These are phyloP conservation scores for Pistacia vera DNA, from an alignment of 345 rosid species.

Conservation along the genomic window DNA sequence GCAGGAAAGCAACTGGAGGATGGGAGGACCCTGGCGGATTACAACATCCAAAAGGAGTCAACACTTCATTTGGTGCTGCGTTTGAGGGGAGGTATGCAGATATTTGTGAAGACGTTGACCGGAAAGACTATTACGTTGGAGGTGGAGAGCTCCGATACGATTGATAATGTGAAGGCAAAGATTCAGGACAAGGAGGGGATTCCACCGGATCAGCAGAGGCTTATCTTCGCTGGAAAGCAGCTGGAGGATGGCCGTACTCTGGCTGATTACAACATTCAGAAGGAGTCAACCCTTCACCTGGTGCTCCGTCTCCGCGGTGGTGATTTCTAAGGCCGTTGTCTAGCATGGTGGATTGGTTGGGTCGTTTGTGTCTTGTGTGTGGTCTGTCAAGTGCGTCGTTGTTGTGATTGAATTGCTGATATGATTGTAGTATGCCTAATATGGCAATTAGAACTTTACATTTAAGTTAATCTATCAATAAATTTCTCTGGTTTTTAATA, in stretches of 20 bases:
- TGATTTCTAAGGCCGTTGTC: not conserved
- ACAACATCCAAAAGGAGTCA: conserved; percentile 22
- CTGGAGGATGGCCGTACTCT: conserved; percentile 11
- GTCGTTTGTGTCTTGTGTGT: not conserved
- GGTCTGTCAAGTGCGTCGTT: not conserved
- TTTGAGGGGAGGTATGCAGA: conserved; percentile 10
- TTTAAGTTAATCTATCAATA: not conserved
- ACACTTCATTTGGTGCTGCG: conserved; percentile 15
- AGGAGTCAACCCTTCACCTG: conserved; percentile 16
- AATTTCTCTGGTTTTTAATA: not conserved
- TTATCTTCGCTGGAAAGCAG: conserved; percentile 13
- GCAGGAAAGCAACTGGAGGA: conserved; percentile 23
- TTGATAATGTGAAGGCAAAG: conserved; percentile 7
- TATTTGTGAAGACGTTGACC: conserved; percentile 3
- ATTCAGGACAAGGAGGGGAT: conserved; percentile 16
- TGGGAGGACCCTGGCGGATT: conserved; percentile 14
- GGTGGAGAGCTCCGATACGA: conserved; percentile 9
- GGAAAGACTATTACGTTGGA: conserved; percentile 5
- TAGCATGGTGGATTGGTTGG: not conserved
- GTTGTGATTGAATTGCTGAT: not conserved
- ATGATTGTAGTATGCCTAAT: not conserved
- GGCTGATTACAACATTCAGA: conserved; percentile 13
- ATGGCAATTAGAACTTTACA: not conserved
- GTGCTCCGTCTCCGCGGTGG: conserved; percentile 18
- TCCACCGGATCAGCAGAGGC: conserved; percentile 15